Percentiles rank a stretch among this genome's conserved stretches.
These are phyloP conservation scores for Waitea zeae DNA, from an alignment of 1,284 basidiomycete species.

Conservation along the genomic window DNA sequence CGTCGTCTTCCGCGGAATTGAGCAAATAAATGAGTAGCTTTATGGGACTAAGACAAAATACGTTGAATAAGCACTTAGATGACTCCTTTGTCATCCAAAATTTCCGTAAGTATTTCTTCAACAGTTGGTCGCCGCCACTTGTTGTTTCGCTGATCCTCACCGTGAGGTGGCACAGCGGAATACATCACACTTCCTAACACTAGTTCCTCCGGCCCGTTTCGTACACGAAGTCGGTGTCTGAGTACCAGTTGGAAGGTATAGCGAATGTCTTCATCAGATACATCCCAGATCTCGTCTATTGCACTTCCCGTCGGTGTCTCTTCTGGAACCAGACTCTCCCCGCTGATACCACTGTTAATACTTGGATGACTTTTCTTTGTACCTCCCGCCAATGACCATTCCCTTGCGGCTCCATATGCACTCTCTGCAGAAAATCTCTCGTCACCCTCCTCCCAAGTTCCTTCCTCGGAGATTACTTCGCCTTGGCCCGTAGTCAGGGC, in stretches of 20 bases:
- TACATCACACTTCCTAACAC: constrained; percentile 40
- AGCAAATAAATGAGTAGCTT: constrained; percentile 17
- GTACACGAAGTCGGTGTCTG: constrained; percentile 49
- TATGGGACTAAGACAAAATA: too few relatives aligned
- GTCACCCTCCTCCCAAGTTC: not conserved
- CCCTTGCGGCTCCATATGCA: constrained; percentile 1
- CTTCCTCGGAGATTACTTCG: not conserved
- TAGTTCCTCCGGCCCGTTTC: constrained; percentile 50
- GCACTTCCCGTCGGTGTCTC: too few relatives aligned
- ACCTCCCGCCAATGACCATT: too few relatives aligned
- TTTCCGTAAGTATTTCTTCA: constrained; percentile 39
- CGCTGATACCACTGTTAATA: too few relatives aligned
- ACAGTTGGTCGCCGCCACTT: too few relatives aligned
- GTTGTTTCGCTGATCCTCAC: too few relatives aligned
- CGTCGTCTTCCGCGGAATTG: constrained; percentile 41
- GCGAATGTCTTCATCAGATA: constrained; percentile 55
- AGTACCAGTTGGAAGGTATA: constrained; percentile 51
- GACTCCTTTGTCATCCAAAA: too few relatives aligned
- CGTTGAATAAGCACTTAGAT: too few relatives aligned
- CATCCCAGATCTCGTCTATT: too few relatives aligned
- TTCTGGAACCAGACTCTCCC: too few relatives aligned
- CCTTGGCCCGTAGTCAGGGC: not conserved
- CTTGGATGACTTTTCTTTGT: too few relatives aligned
- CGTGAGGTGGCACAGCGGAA: constrained; percentile 12
- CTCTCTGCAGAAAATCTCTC: not conserved